Evolutionary conservation across 192 early-diverging fungal genomes (phyloP), one percentile per base, ranked within the genome.

Genomic region (Paraglomus occultum): DNA sequence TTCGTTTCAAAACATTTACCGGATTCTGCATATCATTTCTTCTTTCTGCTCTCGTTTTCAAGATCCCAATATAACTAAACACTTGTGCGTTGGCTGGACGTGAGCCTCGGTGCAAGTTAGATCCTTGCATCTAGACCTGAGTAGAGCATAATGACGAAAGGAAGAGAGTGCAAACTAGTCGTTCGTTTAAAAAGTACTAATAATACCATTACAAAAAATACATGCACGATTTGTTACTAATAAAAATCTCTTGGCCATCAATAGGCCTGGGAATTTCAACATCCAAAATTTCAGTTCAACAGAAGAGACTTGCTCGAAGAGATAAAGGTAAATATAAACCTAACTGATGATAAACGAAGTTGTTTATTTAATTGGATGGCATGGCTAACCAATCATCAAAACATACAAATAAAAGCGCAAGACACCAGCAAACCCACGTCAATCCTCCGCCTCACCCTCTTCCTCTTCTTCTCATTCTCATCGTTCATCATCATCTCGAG

Each of bases 191-290:
- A 52, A 14, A 66, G 23, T 69, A 42, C n/a, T n/a, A n/a, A n/a
- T n/a, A n/a, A n/a, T n/a, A n/a, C n/a, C 45, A 51, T 52, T 67
- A 57, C 31, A 18, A 39, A 18, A 39, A 31, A 31, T 31, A 31
- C 31, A 31, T 31, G 31, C 31, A 31, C 31, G 1, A 3, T 31
- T 31, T 9, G 23, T 18, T 23, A 51, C 14, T 54, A 40, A 68
- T 5, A 15, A 51, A 45, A 11, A 42, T 43, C 62, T 10, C 23
- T 31, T 51, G 48, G 51, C 20, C 47, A 52, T 67, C 17, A 43
- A 31, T 66, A 83, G 81, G 75, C 81, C 8, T 88, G 85, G 88
- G 88, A 87, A 57, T 90, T 87, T 67, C 75, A 79, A 23, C 87
- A 90, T 70, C 88, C 88, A 47, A 76, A 86, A 49, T 89, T 89